Percentiles rank a stretch among this genome's conserved stretches.
Evolutionary conservation across 2,329 filamentous ascomycete genomes (phyloP).

Genomic region (Aspergillus vadensis): DNA sequence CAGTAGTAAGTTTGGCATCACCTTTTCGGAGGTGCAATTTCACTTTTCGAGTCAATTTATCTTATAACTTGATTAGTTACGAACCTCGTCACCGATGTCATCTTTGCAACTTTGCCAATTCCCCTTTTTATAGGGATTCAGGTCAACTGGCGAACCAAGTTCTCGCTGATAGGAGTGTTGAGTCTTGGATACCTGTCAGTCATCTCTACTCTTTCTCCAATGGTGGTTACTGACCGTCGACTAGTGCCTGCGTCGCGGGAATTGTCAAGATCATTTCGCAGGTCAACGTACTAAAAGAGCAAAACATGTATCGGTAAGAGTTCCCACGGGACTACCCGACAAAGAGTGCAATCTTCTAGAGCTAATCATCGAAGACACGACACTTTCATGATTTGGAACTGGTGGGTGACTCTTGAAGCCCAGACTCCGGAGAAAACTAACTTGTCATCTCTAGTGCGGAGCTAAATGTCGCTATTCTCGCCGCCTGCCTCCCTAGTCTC

Average conservation of each 20-base stretch:
- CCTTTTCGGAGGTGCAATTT: too few relatives aligned
- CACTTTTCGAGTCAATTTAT: background rate
- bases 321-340: too few relatives aligned
- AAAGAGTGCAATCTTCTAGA: too few relatives aligned
- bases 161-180: constrained; percentile 47
- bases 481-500: constrained; percentile 44
- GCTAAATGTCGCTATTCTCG: constrained; percentile 45
- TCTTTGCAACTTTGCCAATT: constrained; percentile 48
- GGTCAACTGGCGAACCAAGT: constrained; percentile 30
- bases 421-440: background rate
- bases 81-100: constrained; percentile 49
- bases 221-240: background rate
- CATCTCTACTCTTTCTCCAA: background rate
- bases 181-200: constrained; percentile 48
- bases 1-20: constrained; percentile 35
- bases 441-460: constrained; percentile 36
- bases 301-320: constrained; percentile 38
- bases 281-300: constrained; percentile 28
- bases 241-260: constrained; percentile 44
- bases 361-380: constrained; percentile 11
- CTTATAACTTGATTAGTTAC: constrained; percentile 30
- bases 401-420: constrained; percentile 12
- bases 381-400: constrained; percentile 23
- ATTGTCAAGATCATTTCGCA: constrained; percentile 40
- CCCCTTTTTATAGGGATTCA: constrained; percentile 43